These are phyloP conservation scores for Pseudohalonectria lignicola DNA, from an alignment of 2,329 filamentous ascomycete genomes.

Conservation along the genomic window DNA sequence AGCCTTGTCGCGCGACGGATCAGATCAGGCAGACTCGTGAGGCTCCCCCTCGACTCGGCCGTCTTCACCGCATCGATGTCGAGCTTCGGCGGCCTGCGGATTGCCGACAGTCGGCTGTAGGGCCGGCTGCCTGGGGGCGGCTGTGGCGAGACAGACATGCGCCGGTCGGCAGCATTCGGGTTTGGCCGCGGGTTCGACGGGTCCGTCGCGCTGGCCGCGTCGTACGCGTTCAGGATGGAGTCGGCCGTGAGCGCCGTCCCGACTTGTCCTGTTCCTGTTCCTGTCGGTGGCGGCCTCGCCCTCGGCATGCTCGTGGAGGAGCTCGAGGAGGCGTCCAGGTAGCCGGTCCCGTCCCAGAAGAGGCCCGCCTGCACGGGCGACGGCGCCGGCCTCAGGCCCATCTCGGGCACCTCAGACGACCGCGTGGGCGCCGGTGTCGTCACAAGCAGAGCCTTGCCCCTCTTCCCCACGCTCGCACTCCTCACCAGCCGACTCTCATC, in stretches of 20 bases:
- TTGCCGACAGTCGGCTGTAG: slow-evolving; percentile 39
- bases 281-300: slow-evolving; percentile 8
- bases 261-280: slow-evolving; percentile 3
- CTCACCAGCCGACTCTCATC: slow-evolving; percentile 49
- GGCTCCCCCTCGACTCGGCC: slow-evolving; percentile 74
- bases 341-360: slow-evolving; percentile 32
- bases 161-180: too few species aligned
- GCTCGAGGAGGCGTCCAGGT: slow-evolving; percentile 32
- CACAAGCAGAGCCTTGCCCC: slow-evolving; percentile 45
- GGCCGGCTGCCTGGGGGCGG: slow-evolving; percentile 16
- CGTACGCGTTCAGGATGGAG: slow-evolving; percentile 37
- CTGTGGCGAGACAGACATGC: slow-evolving; percentile 11
- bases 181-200: slow-evolving; percentile 23
- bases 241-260: slow-evolving; percentile 26
- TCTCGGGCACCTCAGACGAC: slow-evolving; percentile 2
- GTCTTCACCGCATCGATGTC: slow-evolving; percentile 74
- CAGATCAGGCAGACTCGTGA: slow-evolving; percentile 85
- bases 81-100: slow-evolving; percentile 58
- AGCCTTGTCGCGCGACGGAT: slow-evolving; percentile 81
- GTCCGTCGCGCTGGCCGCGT: slow-evolving; percentile 34
- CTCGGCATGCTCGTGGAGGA: slow-evolving; percentile 30
- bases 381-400: slow-evolving; percentile 20
- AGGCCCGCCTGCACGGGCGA: slow-evolving; percentile 23
- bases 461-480: slow-evolving; percentile 50
- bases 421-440: slow-evolving; percentile 19